These are phyloP conservation scores for Leucaena leucocephala DNA, from an alignment of 306 rosid species.

Conservation along the genomic window DNA sequence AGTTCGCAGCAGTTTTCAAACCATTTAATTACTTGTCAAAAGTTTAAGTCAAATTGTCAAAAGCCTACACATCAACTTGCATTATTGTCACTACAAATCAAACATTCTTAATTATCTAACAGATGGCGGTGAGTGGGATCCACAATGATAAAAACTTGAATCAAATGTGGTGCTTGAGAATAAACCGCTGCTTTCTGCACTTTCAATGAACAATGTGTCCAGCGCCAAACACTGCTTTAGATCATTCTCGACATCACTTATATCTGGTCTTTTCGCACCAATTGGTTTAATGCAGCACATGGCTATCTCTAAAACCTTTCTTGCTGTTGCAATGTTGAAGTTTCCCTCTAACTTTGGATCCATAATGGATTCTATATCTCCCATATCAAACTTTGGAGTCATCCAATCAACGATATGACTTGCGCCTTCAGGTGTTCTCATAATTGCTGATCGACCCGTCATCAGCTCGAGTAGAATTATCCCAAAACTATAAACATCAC, in stretches of 20 bases:
- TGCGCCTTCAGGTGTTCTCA: not conserved
- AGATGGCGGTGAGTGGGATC: not conserved
- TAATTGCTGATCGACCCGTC: slow-evolving; percentile 26
- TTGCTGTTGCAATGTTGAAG: slow-evolving; percentile 1
- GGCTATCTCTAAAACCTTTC: not conserved
- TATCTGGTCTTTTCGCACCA: not conserved
- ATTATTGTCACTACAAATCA: not conserved
- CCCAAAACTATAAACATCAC: slow-evolving; percentile 31
- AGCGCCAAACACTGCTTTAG: not conserved
- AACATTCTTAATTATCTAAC: not conserved
- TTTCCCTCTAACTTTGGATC: slow-evolving; percentile 29
- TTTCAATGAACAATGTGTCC: not conserved
- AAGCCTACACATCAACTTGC: too few relatives aligned
- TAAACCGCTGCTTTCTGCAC: not conserved
- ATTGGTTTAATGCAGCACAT: not conserved
- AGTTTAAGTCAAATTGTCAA: too few relatives aligned
- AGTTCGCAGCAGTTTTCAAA: too few relatives aligned
- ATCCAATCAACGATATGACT: slow-evolving; percentile 5
- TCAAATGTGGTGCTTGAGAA: not conserved
- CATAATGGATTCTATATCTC: slow-evolving; percentile 13
- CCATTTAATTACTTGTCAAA: too few relatives aligned
- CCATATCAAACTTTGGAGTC: slow-evolving; percentile 8
- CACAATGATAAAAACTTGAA: not conserved
- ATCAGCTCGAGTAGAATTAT: slow-evolving; percentile 34
- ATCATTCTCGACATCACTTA: not conserved